Base-by-base conservation (phyloP, 2,329 filamentous ascomycete genomes). In the Pseudogymnoascus sp. region DNA sequence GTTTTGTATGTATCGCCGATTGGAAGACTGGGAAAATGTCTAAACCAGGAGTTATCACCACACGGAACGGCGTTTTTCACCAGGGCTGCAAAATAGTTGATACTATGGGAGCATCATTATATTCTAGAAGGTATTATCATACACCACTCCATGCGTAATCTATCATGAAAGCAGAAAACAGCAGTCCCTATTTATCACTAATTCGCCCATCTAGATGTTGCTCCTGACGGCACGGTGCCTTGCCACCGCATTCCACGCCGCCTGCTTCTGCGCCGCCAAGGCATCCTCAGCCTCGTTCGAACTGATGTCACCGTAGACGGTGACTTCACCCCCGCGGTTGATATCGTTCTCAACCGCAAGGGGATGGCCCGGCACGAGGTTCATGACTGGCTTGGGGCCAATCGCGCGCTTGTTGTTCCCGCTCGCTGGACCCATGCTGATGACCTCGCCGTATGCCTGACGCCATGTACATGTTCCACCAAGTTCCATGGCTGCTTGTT, bases 141-240 rank as follows among this genome's bases (percentile, higher is more conserved):
- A 55, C 49, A 55, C 49, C 25, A 55, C 49, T 55, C 49, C 9
- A 33, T 19, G 49, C 49, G 49, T 55, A 55, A 33, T 55, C 49
- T 33, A 55, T 55, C 49, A 33, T 12, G n/a, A 1, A 14, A 55
- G 49, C 19, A 55, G 45, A 55, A 55, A 55, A 55, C 45, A 55
- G 45, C 45, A 55, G 45, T 55, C 45, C 45, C 45, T 55, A 52
- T 33, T 33, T 33, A 19, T n/a, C 25, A 55, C 25, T 14, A 55
- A 33, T 4, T 4, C 49, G 2, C 5, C 8, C 45, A 6, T 55
- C 49, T 55, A 55, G 25, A 55, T 55, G 16, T 4, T 55, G 28
- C 25, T 9, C 25, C 42, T 49, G 23, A 55, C 25, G 2, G 49
- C 49, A 55, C 49, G 49, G 49, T 55, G 49, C 16, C 16, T 55